These are phyloP conservation scores for Colletotrichum sp. DNA, from an alignment of 2,329 filamentous ascomycete species.

Conservation along the genomic window DNA sequence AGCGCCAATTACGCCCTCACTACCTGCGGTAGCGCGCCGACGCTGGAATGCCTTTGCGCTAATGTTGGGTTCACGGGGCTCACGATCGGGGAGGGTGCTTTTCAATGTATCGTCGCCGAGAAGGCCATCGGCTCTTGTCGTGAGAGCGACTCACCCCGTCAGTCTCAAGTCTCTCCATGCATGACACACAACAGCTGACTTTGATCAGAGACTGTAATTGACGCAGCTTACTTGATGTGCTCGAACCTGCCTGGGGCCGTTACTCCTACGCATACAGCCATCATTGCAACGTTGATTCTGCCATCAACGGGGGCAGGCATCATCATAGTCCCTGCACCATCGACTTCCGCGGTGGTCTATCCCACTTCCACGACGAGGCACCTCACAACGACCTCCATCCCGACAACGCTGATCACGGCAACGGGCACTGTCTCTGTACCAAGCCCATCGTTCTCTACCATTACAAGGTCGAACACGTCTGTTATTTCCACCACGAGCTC, in stretches of 20 bases:
- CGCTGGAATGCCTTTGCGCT: conserved; percentile 69
- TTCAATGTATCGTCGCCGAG: conserved; percentile 69
- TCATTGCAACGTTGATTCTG: conserved; percentile 61
- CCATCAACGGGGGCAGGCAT: conserved; percentile 39
- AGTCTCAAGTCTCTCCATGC: conserved; percentile 23
- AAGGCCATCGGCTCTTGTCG: conserved; percentile 55
- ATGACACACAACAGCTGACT: neutral
- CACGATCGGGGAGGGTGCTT: conserved; percentile 73
- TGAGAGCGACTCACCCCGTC: conserved; percentile 44
- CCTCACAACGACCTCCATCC: conserved; percentile 1
- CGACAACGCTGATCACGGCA: conserved; percentile 12
- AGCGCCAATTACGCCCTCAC: conserved; percentile 58
- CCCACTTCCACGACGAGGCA: conserved; percentile 13
- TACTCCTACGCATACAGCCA: conserved; percentile 60
- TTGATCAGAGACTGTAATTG: conserved; percentile 41
- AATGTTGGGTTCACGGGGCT: conserved; percentile 63
- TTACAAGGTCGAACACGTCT: conserved; percentile 3
- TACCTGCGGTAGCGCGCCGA: conserved; percentile 52
- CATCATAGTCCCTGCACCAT: conserved; percentile 29
- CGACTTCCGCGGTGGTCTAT: neutral
- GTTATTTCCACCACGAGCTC: conserved; percentile 14
- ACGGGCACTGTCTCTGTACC: neutral
- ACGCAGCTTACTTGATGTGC: conserved; percentile 66
- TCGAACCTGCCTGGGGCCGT: conserved; percentile 51
- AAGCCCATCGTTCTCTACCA: conserved; percentile 14